Conservation (phyloP, 805 yeast species). For the Candida takata region DNA sequence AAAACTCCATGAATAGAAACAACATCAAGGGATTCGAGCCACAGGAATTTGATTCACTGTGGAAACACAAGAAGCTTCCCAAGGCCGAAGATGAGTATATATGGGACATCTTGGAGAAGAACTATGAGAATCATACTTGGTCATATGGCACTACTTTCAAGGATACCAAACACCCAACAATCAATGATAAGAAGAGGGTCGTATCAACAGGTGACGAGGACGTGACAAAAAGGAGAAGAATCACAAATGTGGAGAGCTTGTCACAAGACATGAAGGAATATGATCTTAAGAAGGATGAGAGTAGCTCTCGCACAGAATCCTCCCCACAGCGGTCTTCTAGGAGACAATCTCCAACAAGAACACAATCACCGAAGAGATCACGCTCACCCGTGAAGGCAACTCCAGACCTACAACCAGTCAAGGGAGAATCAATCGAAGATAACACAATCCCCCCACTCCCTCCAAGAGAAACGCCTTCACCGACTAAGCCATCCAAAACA, state of each 20-base stretch:
- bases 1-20: conserved; percentile 25
- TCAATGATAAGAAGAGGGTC: conserved; percentile 2
- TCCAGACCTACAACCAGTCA: not conserved
- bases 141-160: conserved; percentile 13
- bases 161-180: conserved; percentile 3
- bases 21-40: conserved; percentile 16
- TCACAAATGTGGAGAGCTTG: conserved; percentile 8
- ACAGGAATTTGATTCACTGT: conserved; percentile 9
- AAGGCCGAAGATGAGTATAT: conserved; percentile 13
- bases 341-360: too few relatives aligned
- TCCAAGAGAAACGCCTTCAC: not conserved
- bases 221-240: conserved; percentile 5
- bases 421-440: conserved; percentile 2
- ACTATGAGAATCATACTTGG: conserved; percentile 7
- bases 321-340: too few relatives aligned
- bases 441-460: not conserved
- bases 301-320: not conserved
- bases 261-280: conserved; percentile 14
- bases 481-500: not conserved
- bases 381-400: not conserved
- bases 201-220: conserved; percentile 1
- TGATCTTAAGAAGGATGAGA: not conserved
- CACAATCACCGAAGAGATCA: not conserved
- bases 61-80: conserved; percentile 12
- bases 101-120: conserved; percentile 17